These are phyloP conservation scores for Trichoderma sp. DNA, from an alignment of 2,329 filamentous ascomycete genomes.

Conservation along the genomic window DNA sequence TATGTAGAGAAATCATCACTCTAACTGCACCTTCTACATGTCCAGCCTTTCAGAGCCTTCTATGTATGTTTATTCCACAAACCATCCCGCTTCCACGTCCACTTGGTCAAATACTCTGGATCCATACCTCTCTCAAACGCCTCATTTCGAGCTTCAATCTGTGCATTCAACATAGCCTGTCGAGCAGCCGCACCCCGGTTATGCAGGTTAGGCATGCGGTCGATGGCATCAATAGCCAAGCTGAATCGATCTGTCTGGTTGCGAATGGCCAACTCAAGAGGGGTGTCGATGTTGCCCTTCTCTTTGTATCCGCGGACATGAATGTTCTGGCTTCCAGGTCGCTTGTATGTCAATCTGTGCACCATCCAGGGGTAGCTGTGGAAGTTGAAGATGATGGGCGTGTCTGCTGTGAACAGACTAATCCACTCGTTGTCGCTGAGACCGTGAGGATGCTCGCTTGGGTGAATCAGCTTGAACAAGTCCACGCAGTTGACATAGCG, in stretches of 20 bases:
- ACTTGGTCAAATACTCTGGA: constrained; percentile 61
- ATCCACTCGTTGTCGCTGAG: constrained; percentile 64
- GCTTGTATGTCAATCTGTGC: constrained; percentile 73
- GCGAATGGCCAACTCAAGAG: constrained; percentile 72
- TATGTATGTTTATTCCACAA: constrained; percentile 31
- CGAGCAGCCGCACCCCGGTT: constrained; percentile 62
- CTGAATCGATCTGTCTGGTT: constrained; percentile 77
- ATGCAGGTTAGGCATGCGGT: constrained; percentile 59
- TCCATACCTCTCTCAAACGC: constrained; percentile 71
- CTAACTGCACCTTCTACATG: neutral
- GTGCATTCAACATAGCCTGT: constrained; percentile 61
- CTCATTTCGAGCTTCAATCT: constrained; percentile 61
- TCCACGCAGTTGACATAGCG: constrained; percentile 79
- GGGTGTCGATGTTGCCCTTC: constrained; percentile 82
- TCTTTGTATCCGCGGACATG: constrained; percentile 78
- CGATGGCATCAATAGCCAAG: constrained; percentile 73
- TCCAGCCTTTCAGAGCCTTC: neutral
- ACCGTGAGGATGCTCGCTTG: constrained; percentile 69
- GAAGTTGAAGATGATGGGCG: constrained; percentile 79
- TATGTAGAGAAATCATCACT: neutral
- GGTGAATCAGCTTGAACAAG: constrained; percentile 73
- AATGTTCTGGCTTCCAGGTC: constrained; percentile 63
- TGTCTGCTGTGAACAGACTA: constrained; percentile 68
- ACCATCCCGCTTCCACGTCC: constrained; percentile 58
- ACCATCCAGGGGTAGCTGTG: constrained; percentile 80